Evolutionary conservation across 345 rosid genomes (phyloP), one percentile per base, ranked within the genome.

Genomic region (Turritis glabra): DNA sequence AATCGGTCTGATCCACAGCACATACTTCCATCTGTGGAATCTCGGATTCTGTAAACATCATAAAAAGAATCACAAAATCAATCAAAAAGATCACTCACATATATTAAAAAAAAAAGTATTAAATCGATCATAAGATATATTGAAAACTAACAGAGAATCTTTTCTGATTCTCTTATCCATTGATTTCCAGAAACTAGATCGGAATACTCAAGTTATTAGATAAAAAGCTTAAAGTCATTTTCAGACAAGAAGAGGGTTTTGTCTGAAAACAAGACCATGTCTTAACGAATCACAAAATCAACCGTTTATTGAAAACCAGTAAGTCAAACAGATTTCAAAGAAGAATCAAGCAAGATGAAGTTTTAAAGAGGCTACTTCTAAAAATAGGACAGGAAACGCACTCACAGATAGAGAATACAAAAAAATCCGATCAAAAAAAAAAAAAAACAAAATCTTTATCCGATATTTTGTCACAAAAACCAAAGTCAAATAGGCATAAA

Each of bases 21-120:
- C 84, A 84, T 85, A 65, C 78, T 83, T 85, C 86, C 86, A 86
- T 82, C 73, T 78, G 77, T 55, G 9, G 69, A 67, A 79, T 72
- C 72, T 72, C 72, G 58, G 79, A 67, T 64, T 65, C 81, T 72
- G 82, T 6, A 18, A 51, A 46, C 61, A 67, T 58, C 40, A 51
- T 12, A 29, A 57, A 46, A 35, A 54, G 38, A 3, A 38, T 52
- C 43, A 47, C 19, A 76, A 48, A 44, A 19, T 8, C 15, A 46
- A 64, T 74, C n/a, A 73, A 27, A 22, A 73, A n/a, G 46, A 50
- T 27, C n/a, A 61, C 11, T 48, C 40, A 61, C 4, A 14, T 18
- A 13, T 3, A 61, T 35, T 41, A 15, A 5, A 17, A 48, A 32
- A 50, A 32, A 33, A 32, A 50, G 19, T 8, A 60, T 15, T n/a